phyloP scores from a whole-genome alignment of 257 asterid species.

The Forsythia viridissima region DNA sequence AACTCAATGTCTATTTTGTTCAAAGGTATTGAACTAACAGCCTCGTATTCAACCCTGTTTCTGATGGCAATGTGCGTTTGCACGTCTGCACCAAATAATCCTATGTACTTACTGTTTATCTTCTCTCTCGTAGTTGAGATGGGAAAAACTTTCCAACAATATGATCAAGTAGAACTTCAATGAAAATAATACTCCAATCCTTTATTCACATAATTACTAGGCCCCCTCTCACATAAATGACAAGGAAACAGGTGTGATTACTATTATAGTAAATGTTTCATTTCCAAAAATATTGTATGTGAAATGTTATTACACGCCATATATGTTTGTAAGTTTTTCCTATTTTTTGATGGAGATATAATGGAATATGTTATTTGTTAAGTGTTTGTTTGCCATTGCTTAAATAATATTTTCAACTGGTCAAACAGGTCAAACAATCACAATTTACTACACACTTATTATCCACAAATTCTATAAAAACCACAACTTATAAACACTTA shows the following conservation, averaged over 20 bases:
- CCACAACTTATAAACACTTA: no score
- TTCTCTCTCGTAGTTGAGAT: neutral
- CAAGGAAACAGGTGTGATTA: neutral
- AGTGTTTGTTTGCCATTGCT: no score
- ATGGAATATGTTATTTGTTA: neutral
- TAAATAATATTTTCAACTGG: no score
- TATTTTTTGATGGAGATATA: neutral
- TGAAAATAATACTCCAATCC: neutral
- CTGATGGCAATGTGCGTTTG: neutral
- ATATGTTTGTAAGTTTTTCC: neutral
- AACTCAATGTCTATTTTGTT: neutral
- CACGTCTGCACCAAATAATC: neutral
- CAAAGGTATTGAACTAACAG: neutral
- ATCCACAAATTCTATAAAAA: no score
- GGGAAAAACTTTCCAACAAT: neutral
- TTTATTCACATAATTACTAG: neutral
- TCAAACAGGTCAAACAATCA: no score
- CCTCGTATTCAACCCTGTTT: neutral
- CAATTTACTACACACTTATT: no score
- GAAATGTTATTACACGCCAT: neutral
- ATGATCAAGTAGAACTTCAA: neutral
- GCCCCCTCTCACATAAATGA: neutral
- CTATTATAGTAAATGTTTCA: neutral
- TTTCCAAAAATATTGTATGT: neutral
- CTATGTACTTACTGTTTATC: neutral